Percentiles rank a stretch among this genome's conserved stretches.
Conservation (phyloP, 2,329 filamentous ascomycete genomes). For the Penicillium palitans region DNA sequence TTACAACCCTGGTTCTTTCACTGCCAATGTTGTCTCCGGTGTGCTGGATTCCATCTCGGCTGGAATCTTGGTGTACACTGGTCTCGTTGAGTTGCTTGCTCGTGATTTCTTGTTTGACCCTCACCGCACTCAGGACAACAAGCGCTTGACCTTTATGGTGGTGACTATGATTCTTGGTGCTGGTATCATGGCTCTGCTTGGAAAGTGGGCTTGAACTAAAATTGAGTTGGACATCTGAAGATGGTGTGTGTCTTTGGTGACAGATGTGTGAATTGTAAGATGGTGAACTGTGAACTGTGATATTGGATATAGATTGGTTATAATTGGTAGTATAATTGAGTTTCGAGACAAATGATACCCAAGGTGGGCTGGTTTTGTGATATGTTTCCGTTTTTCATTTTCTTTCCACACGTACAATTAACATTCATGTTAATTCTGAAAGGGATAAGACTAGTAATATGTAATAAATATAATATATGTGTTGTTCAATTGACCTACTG, state of each 20-base stretch:
- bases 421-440: background rate
- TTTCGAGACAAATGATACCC: background rate
- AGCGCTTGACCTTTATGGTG: constrained; percentile 46
- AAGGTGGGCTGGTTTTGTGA: background rate
- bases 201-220: constrained; percentile 50
- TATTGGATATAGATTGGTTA: background rate
- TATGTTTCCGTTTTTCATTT: background rate
- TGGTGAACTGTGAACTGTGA: background rate
- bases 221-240: background rate
- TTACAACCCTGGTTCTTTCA: constrained; percentile 45
- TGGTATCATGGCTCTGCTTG: constrained; percentile 51
- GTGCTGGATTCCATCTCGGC: constrained; percentile 51
- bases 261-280: background rate
- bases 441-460: background rate
- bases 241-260: background rate
- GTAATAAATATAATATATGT: background rate
- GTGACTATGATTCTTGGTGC: constrained; percentile 43
- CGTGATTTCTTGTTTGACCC: constrained; percentile 54
- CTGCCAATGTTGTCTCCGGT: constrained; percentile 48
- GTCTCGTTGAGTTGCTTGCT: constrained; percentile 52
- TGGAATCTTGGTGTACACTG: constrained; percentile 54
- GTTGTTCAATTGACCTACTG: background rate
- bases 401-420: background rate
- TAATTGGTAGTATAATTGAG: background rate
- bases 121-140: constrained; percentile 43